A percentile compares a stretch with the other conserved stretches of the same genome.
Conservation (phyloP, 129 eudicot species). For the Lactuca sativa region DNA sequence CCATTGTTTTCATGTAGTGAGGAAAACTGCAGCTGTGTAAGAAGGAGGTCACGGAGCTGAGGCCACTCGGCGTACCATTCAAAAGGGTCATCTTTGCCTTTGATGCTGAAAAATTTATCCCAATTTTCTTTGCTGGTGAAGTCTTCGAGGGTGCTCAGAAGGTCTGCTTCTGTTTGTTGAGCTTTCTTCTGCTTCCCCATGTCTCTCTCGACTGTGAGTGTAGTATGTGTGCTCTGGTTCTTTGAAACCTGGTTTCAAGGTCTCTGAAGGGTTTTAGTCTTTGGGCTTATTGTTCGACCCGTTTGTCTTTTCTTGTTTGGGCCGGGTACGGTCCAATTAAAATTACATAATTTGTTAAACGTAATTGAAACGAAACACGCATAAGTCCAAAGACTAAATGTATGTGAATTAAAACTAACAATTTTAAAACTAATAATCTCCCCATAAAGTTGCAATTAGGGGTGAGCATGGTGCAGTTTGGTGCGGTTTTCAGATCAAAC, state of each 20-base stretch:
- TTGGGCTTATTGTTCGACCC: background rate
- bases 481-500: no score
- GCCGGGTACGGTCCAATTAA: background rate
- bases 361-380: no score
- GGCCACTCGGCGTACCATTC: constrained; percentile 99
- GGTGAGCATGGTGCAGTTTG: no score
- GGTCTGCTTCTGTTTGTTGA: constrained; percentile 43
- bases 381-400: no score
- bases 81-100: constrained; percentile 61
- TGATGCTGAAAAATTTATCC: constrained; percentile 74
- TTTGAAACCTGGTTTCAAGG: constrained; percentile 4
- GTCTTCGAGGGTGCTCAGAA: constrained; percentile 64
- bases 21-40: constrained; percentile 45
- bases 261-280: constrained; percentile 22
- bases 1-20: constrained; percentile 3
- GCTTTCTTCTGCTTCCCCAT: constrained; percentile 33
- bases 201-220: background rate
- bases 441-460: no score
- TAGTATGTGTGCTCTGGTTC: background rate
- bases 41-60: constrained; percentile 56
- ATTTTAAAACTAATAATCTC: no score
- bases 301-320: background rate
- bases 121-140: constrained; percentile 85
- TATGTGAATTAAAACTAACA: no score
- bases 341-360: no score